A percentile compares a stretch with the other conserved stretches of the same genome.
phyloP scores from a whole-genome alignment of 2,329 filamentous ascomycete genomes.

The Fusarium sp. region DNA sequence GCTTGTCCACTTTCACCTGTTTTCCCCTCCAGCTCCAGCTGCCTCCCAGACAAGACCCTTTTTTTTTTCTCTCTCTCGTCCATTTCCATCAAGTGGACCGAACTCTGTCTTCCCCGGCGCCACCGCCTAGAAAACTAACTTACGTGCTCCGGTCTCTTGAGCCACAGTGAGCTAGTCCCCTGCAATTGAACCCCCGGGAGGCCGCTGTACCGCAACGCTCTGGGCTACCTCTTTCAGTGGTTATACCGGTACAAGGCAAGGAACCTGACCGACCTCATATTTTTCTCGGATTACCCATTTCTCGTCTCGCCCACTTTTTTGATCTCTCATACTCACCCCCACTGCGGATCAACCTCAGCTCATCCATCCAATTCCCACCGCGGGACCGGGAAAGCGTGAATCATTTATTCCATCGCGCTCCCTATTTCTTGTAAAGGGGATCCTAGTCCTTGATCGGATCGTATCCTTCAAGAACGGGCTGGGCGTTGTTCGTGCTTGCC shows the following conservation, averaged over 20 bases:
- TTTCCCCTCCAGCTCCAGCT: slow-evolving; percentile 1
- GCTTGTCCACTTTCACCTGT: slow-evolving; percentile 5
- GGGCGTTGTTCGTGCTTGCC: slow-evolving; percentile 11
- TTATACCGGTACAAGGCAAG: slow-evolving; percentile 3
- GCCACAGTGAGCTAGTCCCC: slow-evolving; percentile 23
- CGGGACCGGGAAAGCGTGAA: slow-evolving; percentile 36
- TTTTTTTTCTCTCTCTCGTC: not conserved
- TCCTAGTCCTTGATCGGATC: slow-evolving; percentile 24
- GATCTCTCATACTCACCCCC: slow-evolving; percentile 22
- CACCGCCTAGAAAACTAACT: slow-evolving; percentile 17
- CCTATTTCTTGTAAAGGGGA: slow-evolving; percentile 26
- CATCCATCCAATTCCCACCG: slow-evolving; percentile 32
- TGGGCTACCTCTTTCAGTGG: slow-evolving; percentile 26
- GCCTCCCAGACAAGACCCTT: not conserved
- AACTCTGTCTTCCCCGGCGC: slow-evolving; percentile 29
- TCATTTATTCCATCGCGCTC: slow-evolving; percentile 21
- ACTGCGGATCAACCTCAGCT: slow-evolving; percentile 31
- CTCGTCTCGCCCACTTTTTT: not conserved
- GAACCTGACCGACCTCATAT: slow-evolving; percentile 15
- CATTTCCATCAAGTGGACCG: slow-evolving; percentile 3
- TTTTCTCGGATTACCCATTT: slow-evolving; percentile 5
- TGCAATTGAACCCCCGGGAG: slow-evolving; percentile 17
- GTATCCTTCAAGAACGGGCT: slow-evolving; percentile 23
- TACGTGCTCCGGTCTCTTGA: slow-evolving; percentile 9
- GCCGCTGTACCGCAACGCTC: slow-evolving; percentile 29